phyloP scores from a whole-genome alignment of 2,329 filamentous ascomycete species.

The Aspergillus tamarii region DNA sequence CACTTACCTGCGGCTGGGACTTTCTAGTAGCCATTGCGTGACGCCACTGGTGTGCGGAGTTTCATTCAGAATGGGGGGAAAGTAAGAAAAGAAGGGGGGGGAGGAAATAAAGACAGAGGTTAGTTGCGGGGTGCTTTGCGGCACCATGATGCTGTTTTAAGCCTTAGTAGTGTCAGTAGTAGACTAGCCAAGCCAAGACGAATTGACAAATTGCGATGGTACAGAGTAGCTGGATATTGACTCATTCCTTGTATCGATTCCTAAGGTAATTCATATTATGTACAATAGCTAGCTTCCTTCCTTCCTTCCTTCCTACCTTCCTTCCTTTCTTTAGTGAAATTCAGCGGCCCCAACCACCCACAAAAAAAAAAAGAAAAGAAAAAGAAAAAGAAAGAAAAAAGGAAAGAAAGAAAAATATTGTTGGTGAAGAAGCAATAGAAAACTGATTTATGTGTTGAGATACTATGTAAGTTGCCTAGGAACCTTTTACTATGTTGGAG shows the following conservation, averaged over 20 bases:
- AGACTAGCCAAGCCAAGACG: not conserved
- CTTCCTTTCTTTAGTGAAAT: too few species aligned
- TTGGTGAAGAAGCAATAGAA: too few species aligned
- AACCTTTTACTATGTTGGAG: too few species aligned
- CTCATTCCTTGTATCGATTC: not conserved
- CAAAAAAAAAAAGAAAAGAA: too few species aligned
- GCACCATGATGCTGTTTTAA: constrained; percentile 13
- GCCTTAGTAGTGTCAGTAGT: not conserved
- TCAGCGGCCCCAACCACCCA: too few species aligned
- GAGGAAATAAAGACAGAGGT: not conserved
- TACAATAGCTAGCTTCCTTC: not conserved
- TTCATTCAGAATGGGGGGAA: constrained; percentile 24
- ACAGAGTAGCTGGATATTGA: not conserved
- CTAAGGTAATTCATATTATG: not conserved
- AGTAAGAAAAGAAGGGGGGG: not conserved
- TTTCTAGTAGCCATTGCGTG: constrained; percentile 53
- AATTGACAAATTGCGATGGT: not conserved
- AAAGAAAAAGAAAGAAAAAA: too few species aligned
- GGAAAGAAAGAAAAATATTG: too few species aligned
- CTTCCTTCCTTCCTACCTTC: not conserved
- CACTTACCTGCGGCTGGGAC: constrained; percentile 69
- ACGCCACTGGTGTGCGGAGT: constrained; percentile 21
- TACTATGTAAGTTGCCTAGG: too few species aligned
- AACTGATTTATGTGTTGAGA: too few species aligned
- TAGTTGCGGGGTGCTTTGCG: constrained; percentile 17